Base-by-base conservation (phyloP, 768 basidiomycete species). In the Myochromella boudieri region DNA sequence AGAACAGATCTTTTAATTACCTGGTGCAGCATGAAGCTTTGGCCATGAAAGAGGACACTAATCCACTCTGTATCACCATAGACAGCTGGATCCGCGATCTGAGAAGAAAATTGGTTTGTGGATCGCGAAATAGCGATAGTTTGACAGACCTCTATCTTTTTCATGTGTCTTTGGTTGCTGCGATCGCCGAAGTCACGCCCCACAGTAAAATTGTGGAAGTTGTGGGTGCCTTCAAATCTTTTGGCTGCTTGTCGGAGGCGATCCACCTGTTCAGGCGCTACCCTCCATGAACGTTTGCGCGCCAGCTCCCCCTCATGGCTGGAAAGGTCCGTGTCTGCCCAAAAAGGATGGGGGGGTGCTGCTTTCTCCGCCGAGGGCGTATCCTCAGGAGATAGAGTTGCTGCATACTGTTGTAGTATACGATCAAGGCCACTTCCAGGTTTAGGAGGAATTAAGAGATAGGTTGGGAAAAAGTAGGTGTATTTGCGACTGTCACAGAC, bases 11-110 rank as follows among this genome's bases (percentile, higher is more conserved):
- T 54, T 60, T 25, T n/a, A 68, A 76, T 43, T 58, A 94, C 94
- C 75, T 99, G 97, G 65, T 99, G 95, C 44, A 99, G 69, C 97
- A 99, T 98, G 66, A 99, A 99, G 57, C 91, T 94, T 66, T 99
- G 97, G 0, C 95, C 97, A 61, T 98, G 93, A 63, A 97, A 87
- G 49, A 88, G 72, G 15, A 98, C 84, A 36, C 87, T 88, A 34
- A 98, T 81, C 95, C 95, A 98, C 60, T 99, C 95, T 1, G 89
- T 95, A 29, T 84, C 85, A 17, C 90, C 92, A 51, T 92, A 86
- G 2, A 95, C 87, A 3, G 78, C 81, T n/a, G 95, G 95, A 40
- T 95, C 90, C 5, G 77, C 70, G 34, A 95, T 71, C 91, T 93
- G 49, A 2, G 9, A 9, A 26, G 8, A 46, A 11, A 20, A 20